phyloP scores from a whole-genome alignment of 768 basidiomycete genomes.

The Hygrophorus russula region DNA sequence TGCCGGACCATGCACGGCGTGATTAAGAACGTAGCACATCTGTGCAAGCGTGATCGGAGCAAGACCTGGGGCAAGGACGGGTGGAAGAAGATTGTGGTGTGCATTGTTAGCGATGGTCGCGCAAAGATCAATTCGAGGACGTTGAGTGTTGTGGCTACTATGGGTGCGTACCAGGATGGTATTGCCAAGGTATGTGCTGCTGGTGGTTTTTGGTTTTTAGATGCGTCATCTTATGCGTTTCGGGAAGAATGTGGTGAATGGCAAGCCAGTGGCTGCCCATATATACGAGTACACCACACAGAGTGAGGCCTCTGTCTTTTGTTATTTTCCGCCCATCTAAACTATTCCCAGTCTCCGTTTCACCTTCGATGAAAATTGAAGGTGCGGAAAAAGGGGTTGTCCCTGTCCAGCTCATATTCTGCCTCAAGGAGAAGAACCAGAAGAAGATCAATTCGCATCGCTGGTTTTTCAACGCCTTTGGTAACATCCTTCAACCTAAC shows the following conservation, averaged over 20 bases:
- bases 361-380: conserved; percentile 72
- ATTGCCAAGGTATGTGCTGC: conserved; percentile 58
- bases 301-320: conserved; percentile 32
- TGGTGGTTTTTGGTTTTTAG: neutral
- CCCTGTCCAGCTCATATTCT: conserved; percentile 90
- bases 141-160: conserved; percentile 78
- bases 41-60: conserved; percentile 75
- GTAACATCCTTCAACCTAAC: conserved; percentile 74
- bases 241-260: conserved; percentile 60
- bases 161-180: conserved; percentile 94
- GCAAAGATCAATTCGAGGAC: conserved; percentile 77
- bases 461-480: conserved; percentile 93
- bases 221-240: neutral
- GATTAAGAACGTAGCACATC: conserved; percentile 85
- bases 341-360: conserved; percentile 53
- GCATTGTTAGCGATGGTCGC: conserved; percentile 83
- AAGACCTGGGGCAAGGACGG: conserved; percentile 97
- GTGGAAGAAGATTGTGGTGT: conserved; percentile 97
- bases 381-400: conserved; percentile 70
- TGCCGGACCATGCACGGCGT: conserved; percentile 92
- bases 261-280: conserved; percentile 76
- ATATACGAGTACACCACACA: conserved; percentile 94
- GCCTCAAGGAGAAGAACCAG: conserved; percentile 85
- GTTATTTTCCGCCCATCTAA: neutral
- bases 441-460: conserved; percentile 94